Percentiles rank a stretch among this genome's conserved stretches.
phyloP scores from a whole-genome alignment of 768 basidiomycete genomes.

The Boletus eberwhitei region DNA sequence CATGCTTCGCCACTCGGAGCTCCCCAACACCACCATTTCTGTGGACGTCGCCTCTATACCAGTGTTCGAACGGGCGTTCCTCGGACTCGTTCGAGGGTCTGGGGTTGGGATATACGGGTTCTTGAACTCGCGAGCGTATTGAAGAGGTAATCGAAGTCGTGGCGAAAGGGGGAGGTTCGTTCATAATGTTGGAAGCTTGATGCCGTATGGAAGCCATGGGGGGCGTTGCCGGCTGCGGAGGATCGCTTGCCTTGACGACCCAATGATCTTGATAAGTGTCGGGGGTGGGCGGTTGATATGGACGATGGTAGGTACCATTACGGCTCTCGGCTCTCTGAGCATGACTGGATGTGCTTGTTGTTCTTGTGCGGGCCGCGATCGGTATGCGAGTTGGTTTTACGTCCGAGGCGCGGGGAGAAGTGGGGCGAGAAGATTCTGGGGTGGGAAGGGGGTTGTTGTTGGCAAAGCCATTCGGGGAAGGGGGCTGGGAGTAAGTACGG shows the following conservation, averaged over 20 bases:
- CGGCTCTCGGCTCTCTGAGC: constrained; percentile 37
- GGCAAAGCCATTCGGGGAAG: constrained; percentile 31
- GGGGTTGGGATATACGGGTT: constrained; percentile 31
- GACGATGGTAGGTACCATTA: constrained; percentile 27
- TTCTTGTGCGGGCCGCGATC: constrained; percentile 38
- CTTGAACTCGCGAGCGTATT: constrained; percentile 34
- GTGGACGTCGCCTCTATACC: constrained; percentile 85
- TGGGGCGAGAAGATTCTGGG: constrained; percentile 39
- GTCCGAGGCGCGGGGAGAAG: constrained; percentile 43
- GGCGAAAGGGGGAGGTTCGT: constrained; percentile 64
- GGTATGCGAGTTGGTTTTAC: constrained; percentile 50
- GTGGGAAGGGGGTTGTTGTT: constrained; percentile 31
- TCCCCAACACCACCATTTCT: constrained; percentile 90
- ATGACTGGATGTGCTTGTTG: constrained; percentile 41
- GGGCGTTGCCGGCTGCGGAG: constrained; percentile 31
- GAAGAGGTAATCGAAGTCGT: constrained; percentile 45
- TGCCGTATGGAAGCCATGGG: constrained; percentile 35
- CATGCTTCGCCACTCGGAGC: constrained; percentile 64
- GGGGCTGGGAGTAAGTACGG: constrained; percentile 62
- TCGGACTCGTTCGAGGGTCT: constrained; percentile 72
- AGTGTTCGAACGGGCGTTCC: constrained; percentile 82
- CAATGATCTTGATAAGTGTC: constrained; percentile 31
- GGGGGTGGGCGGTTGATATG: constrained; percentile 26
- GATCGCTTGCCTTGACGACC: constrained; percentile 28
- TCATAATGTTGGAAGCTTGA: constrained; percentile 48